A percentile compares a stretch with the other conserved stretches of the same genome.
These are phyloP conservation scores for Pseudopyrenochaeta lycopersici DNA, from an alignment of 2,329 filamentous ascomycete species.

Conservation along the genomic window DNA sequence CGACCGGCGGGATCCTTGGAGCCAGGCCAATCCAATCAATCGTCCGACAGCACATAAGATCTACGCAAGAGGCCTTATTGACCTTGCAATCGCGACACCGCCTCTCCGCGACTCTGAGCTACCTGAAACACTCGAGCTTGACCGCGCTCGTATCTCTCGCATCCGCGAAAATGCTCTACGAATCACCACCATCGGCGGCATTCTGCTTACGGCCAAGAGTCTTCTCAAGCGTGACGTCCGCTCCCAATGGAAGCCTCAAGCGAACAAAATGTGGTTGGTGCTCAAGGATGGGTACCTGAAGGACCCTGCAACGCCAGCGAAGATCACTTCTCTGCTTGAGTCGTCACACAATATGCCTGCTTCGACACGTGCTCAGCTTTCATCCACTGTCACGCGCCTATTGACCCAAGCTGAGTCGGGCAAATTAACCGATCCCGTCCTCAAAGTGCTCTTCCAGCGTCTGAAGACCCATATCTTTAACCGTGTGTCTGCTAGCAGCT, in stretches of 20 bases:
- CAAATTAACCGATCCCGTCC: constrained; percentile 66
- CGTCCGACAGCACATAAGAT: constrained; percentile 74
- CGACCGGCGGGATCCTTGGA: constrained; percentile 73
- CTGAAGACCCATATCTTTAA: constrained; percentile 72
- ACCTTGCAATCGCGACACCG: constrained; percentile 74
- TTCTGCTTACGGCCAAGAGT: constrained; percentile 83
- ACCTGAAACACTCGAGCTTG: constrained; percentile 78
- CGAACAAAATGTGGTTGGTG: constrained; percentile 73
- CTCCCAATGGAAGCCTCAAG: constrained; percentile 78
- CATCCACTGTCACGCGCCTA: constrained; percentile 56
- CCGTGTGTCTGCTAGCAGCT: constrained; percentile 71
- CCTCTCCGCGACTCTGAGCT: constrained; percentile 64
- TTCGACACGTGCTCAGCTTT: constrained; percentile 54
- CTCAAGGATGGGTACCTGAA: constrained; percentile 69
- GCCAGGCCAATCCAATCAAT: constrained; percentile 63
- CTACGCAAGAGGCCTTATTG: constrained; percentile 78
- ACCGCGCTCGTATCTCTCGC: constrained; percentile 68
- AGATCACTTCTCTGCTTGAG: constrained; percentile 59
- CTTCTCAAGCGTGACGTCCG: constrained; percentile 82
- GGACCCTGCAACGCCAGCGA: constrained; percentile 58
- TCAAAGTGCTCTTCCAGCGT: constrained; percentile 74
- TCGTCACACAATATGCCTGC: constrained; percentile 61
- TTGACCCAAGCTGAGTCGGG: constrained; percentile 62
- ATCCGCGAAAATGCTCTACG: constrained; percentile 67
- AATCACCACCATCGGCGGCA: constrained; percentile 76